Percentiles rank a stretch among this genome's conserved stretches.
Evolutionary conservation across 495 filamentous ascomycete species (phyloP).

Genomic region (Penicillium fimorum): DNA sequence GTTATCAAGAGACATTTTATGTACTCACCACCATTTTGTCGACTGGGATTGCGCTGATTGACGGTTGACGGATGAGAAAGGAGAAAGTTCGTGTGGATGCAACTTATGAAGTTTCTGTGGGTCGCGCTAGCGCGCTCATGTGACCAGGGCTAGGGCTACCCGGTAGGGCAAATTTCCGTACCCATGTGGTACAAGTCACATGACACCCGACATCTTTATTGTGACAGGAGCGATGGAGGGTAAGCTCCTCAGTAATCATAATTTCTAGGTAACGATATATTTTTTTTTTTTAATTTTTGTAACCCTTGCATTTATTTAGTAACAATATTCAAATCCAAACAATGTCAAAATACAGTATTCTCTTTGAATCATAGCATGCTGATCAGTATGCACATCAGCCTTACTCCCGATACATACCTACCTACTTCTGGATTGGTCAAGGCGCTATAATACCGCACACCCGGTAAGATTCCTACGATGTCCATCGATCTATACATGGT

Average conservation of each 20-base stretch:
- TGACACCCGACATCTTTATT: background rate
- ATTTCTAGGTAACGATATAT: no score
- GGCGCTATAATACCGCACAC: background rate
- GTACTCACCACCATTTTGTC: conserved; percentile 55
- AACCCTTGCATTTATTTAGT: background rate
- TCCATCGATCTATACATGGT: background rate
- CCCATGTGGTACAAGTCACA: conserved; percentile 19
- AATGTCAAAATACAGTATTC: background rate
- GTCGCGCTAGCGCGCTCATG: conserved; percentile 37
- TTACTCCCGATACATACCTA: no score
- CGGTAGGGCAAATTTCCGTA: conserved; percentile 1
- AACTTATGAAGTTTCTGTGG: conserved; percentile 38
- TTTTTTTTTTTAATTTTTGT: background rate
- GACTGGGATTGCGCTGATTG: conserved; percentile 47
- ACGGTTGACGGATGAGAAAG: conserved; percentile 42
- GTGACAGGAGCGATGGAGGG: background rate
- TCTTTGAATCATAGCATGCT: background rate
- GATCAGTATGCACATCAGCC: no score
- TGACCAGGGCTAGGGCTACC: conserved; percentile 29
- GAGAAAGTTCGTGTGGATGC: conserved; percentile 20
- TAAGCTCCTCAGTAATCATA: background rate
- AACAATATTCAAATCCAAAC: no score
- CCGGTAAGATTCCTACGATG: background rate
- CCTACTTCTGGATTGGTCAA: no score
- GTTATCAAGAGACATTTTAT: conserved; percentile 29